Evolutionary conservation across 768 basidiomycete genomes (phyloP), one percentile per base, ranked within the genome.

Genomic region (Tulasnella sp.): DNA sequence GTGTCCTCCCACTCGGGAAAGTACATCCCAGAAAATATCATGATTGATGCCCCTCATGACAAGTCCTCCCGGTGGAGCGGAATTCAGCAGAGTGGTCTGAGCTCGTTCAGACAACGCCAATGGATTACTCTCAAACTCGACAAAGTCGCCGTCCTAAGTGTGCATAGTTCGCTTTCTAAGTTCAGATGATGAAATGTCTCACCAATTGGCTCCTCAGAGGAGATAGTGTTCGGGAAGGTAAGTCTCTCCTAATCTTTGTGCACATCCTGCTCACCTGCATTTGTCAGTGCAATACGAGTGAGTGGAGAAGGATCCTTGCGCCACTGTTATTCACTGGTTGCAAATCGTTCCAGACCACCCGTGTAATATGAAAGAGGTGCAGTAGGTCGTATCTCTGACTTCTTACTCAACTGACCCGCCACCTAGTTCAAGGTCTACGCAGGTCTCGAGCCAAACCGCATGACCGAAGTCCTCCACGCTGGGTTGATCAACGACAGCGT

Each of bases 391-490:
- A 2, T 23, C 37, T 20, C 78, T n/a, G 79, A 29, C 29, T 51
- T 57, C 94, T 93, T 88, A 26, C 93, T 94, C 83, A 92, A 92
- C 42, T 94, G 93, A 82, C 93, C 93, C 81, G 90, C 92, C 90
- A 93, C 92, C 82, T 92, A 93, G 77, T 92, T 94, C 86, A 91
- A 90, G 82, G 82, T 94, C 15, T 90, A 88, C 78, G 77, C 90
- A 26, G 93, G 93, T 7, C 84, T 88, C 51, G 86, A 88, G 32
- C 87, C 89, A 79, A 90, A 92, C 80, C 88, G 88, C 81, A 88
- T 94, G 88, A 88, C 86, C 2, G 90, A 93, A 82, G 88, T 92
- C 44, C 84, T 94, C 13, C 89, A 89, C 73, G 83, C 88, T 0
- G 85, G 86, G 2, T 87, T 94, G 77, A 90, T 90, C 83, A 93